Percentiles rank a stretch among this genome's conserved stretches.
These are phyloP conservation scores for Penicillium sp. DNA, from an alignment of 2,329 filamentous ascomycete genomes.

Conservation along the genomic window DNA sequence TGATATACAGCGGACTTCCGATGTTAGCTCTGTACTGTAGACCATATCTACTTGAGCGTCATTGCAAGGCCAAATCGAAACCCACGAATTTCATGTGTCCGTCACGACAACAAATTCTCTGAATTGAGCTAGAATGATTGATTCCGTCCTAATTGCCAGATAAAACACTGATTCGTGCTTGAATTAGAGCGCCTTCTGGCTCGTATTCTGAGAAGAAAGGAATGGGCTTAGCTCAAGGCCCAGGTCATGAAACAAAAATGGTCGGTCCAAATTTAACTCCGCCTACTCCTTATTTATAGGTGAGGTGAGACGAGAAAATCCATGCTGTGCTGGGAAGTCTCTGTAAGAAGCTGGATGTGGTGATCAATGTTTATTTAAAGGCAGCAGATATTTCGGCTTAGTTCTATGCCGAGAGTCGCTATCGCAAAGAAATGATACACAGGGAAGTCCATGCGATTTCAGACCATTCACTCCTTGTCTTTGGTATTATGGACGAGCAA, in stretches of 20 bases:
- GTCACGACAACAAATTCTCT: too few relatives aligned
- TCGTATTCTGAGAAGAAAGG: too few relatives aligned
- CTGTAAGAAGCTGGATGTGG: neutral
- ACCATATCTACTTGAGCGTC: too few relatives aligned
- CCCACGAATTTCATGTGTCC: too few relatives aligned
- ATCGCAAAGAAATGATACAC: neutral
- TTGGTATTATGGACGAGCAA: neutral
- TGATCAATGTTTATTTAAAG: slow-evolving; percentile 30
- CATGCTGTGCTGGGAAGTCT: neutral
- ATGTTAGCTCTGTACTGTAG: too few relatives aligned
- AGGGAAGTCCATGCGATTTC: neutral
- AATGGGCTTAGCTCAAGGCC: neutral
- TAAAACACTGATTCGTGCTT: too few relatives aligned
- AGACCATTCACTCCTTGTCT: neutral
- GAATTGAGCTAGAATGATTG: too few relatives aligned
- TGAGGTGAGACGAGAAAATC: neutral
- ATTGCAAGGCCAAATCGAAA: too few relatives aligned
- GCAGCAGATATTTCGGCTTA: neutral
- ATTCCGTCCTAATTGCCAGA: too few relatives aligned
- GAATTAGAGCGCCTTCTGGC: too few relatives aligned
- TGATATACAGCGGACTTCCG: too few relatives aligned
- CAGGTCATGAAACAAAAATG: neutral
- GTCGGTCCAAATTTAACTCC: neutral
- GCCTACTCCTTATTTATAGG: neutral
- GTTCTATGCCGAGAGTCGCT: neutral